Evolutionary conservation across 352 stramenopile species (phyloP).

Genomic region (Phytophthora agathidicida): DNA sequence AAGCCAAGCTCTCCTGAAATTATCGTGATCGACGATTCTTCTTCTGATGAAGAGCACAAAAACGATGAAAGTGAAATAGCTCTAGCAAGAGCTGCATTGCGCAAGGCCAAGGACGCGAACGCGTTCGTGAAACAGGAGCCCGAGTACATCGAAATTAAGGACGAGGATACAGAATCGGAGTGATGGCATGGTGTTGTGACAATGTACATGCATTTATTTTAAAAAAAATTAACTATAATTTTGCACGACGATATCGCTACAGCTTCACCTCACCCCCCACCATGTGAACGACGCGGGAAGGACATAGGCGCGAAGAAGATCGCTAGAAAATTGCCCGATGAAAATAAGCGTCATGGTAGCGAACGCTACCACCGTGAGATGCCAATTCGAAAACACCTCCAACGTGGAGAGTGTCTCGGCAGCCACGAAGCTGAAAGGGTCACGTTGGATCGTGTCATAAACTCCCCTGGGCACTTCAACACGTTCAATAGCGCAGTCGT

Average conservation of each 20-base stretch:
- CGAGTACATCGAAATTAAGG: constrained; percentile 21
- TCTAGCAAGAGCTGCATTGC: background rate
- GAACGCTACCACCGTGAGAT: constrained; percentile 76
- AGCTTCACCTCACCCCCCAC: constrained; percentile 37
- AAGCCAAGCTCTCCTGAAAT: constrained; percentile 16
- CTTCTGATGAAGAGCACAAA: constrained; percentile 21
- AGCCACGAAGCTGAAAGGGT: constrained; percentile 88
- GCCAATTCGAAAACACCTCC: constrained; percentile 85
- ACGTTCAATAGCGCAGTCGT: constrained; percentile 56
- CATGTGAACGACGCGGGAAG: constrained; percentile 69
- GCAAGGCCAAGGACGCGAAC: no score
- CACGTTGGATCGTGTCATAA: constrained; percentile 84
- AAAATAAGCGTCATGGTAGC: constrained; percentile 86
- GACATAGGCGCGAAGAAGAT: constrained; percentile 65
- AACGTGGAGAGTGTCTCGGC: constrained; percentile 84
- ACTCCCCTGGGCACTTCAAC: constrained; percentile 71
- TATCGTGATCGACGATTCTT: constrained; percentile 35
- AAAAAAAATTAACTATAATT: background rate
- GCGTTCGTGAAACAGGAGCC: constrained; percentile 20
- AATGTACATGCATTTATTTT: no score
- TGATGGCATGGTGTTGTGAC: constrained; percentile 2
- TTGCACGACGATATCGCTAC: background rate
- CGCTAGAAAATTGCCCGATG: constrained; percentile 81
- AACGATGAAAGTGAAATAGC: constrained; percentile 8
- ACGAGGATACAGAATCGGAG: constrained; percentile 32